A percentile compares a stretch with the other conserved stretches of the same genome.
phyloP scores from a whole-genome alignment of 2,329 filamentous ascomycete species.

The Daldinia sp. region DNA sequence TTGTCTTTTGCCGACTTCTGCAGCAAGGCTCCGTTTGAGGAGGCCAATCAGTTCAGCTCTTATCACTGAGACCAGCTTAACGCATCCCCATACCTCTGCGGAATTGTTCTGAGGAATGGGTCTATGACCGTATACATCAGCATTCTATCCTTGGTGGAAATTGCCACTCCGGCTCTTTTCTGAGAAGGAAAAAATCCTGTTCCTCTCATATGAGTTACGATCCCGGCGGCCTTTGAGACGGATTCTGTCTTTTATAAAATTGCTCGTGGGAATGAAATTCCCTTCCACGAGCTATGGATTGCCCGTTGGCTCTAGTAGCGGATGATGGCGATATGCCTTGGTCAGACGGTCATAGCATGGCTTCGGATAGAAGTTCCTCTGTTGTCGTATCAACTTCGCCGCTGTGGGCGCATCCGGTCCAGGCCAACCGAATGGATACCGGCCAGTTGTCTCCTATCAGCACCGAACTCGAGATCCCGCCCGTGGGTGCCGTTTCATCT shows the following conservation, averaged over 20 bases:
- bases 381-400: constrained; percentile 48
- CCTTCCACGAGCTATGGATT: constrained; percentile 59
- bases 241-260: constrained; percentile 26
- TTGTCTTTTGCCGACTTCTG: constrained; percentile 37
- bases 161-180: constrained; percentile 39
- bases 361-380: constrained; percentile 54
- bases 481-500: constrained; percentile 49
- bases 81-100: constrained; percentile 38
- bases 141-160: constrained; percentile 40
- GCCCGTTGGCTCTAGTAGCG: constrained; percentile 52
- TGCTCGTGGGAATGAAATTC: constrained; percentile 48
- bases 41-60: constrained; percentile 29
- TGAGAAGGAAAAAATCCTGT: background rate
- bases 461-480: constrained; percentile 55
- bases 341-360: constrained; percentile 56
- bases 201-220: constrained; percentile 25
- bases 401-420: constrained; percentile 47
- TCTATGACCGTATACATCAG: constrained; percentile 39
- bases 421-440: constrained; percentile 49
- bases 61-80: constrained; percentile 35
- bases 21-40: constrained; percentile 32
- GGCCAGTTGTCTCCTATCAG: constrained; percentile 64
- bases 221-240: constrained; percentile 16
- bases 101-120: constrained; percentile 34
- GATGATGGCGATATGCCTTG: constrained; percentile 55